phyloP scores from a whole-genome alignment of 371 early-diverging fungal genomes.

The Lichtheimia corymbifera region DNA sequence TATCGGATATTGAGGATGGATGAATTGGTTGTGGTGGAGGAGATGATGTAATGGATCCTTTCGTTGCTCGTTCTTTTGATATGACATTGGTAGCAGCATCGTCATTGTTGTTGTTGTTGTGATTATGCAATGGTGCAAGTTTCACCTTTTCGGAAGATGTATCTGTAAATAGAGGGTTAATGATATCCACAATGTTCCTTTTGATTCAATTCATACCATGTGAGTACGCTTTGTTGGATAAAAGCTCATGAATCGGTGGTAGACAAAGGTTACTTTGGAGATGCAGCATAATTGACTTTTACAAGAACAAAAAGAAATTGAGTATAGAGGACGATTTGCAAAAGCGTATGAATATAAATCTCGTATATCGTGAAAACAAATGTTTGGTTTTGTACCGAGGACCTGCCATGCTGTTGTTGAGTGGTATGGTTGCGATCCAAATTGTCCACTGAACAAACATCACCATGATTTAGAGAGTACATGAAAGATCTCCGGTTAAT shows the following conservation, averaged over 20 bases:
- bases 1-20: background rate
- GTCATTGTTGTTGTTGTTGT: background rate
- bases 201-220: too few relatives aligned
- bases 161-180: background rate
- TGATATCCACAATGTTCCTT: too few relatives aligned
- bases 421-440: too few relatives aligned
- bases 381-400: conserved; percentile 3
- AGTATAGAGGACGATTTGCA: background rate
- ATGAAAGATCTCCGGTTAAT: too few relatives aligned
- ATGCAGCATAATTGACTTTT: background rate
- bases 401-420: too few relatives aligned
- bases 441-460: too few relatives aligned
- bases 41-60: too few relatives aligned
- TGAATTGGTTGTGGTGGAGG: background rate
- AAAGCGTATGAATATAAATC: too few relatives aligned
- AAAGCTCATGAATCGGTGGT: background rate
- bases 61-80: too few relatives aligned
- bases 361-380: background rate
- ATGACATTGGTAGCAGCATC: too few relatives aligned
- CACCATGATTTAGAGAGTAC: too few relatives aligned
- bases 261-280: background rate
- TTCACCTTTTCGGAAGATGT: background rate
- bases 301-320: background rate
- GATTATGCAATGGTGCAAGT: background rate
- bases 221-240: background rate